A percentile compares a stretch with the other conserved stretches of the same genome.
These are phyloP conservation scores for Hymenoscyphus infarciens DNA, from an alignment of 2,329 filamentous ascomycete species.

Conservation along the genomic window DNA sequence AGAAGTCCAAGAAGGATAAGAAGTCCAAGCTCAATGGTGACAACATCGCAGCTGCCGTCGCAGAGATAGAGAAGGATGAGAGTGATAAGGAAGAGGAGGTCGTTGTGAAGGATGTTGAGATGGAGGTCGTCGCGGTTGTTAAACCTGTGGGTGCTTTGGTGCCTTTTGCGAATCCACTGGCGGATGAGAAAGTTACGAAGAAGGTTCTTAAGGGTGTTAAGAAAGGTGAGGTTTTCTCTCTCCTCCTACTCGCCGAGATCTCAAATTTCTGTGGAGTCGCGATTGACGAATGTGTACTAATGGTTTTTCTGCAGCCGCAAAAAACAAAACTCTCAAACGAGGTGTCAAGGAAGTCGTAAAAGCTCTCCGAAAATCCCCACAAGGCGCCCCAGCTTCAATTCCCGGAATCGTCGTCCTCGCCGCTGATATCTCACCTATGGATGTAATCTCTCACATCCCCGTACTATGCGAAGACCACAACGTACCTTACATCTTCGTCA, in stretches of 20 bases:
- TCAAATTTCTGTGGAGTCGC: background rate
- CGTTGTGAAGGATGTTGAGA: conserved; percentile 26
- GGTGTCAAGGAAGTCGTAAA: conserved; percentile 99
- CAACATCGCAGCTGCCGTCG: conserved; percentile 56
- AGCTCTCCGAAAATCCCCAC: conserved; percentile 86
- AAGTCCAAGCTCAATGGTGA: conserved; percentile 42
- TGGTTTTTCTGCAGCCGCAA: conserved; percentile 63
- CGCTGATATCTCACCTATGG: conserved; percentile 96
- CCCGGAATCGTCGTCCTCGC: conserved; percentile 85
- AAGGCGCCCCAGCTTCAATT: conserved; percentile 52
- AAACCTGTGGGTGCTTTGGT: conserved; percentile 62
- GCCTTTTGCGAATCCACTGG: conserved; percentile 78
- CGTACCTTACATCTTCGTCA: conserved; percentile 94
- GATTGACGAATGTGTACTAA: background rate
- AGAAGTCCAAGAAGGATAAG: conserved; percentile 42
- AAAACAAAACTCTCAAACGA: conserved; percentile 92
- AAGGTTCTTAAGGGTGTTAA: conserved; percentile 63
- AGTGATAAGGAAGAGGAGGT: conserved; percentile 41
- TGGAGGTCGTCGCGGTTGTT: background rate
- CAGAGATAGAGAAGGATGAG: conserved; percentile 60
- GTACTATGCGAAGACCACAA: conserved; percentile 98
- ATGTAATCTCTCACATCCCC: conserved; percentile 97
- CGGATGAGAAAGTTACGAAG: conserved; percentile 70
- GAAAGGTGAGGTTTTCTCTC: conserved; percentile 43
- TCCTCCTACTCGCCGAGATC: conserved; percentile 2